Conservation (phyloP, 202 grass and related monocot species). For the Eragrostis tef region DNA sequence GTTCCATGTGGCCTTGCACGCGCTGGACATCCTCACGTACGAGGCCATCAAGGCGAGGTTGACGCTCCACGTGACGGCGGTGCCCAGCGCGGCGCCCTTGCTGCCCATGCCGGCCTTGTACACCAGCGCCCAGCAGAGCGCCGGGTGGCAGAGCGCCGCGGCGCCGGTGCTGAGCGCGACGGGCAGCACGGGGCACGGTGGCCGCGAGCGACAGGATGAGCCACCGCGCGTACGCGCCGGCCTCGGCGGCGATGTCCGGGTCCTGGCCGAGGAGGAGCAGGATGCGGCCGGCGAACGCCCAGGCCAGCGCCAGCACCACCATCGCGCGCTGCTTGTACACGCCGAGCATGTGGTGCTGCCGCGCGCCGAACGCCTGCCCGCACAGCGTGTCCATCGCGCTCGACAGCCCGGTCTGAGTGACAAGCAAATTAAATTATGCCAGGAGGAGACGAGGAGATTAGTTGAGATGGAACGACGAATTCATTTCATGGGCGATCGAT, state of each 20-base stretch:
- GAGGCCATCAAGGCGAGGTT: constrained; percentile 52
- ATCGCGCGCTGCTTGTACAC: constrained; percentile 3
- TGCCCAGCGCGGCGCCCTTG: constrained; percentile 67
- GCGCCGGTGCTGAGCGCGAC: constrained; percentile 54
- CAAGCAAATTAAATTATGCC: no score
- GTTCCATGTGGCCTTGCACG: constrained; percentile 60
- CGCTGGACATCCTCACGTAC: constrained; percentile 59
- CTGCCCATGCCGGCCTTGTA: constrained; percentile 58
- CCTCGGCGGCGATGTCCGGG: neutral
- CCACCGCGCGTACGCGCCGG: neutral
- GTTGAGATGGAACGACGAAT: neutral
- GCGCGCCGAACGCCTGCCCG: constrained; percentile 8
- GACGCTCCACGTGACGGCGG: constrained; percentile 54
- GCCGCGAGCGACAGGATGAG: neutral
- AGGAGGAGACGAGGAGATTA: no score
- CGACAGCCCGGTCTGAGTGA: neutral
- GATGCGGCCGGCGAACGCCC: neutral
- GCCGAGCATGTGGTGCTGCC: neutral
- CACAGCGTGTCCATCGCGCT: neutral
- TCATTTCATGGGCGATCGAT: no score
- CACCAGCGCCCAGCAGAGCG: constrained; percentile 71
- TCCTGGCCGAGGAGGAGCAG: neutral
- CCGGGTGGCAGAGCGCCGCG: constrained; percentile 52
- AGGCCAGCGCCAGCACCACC: neutral
- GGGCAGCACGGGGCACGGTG: constrained; percentile 48